Percentiles rank a stretch among this genome's conserved stretches.
These are phyloP conservation scores for Dictyostelium firmibasis DNA, from an alignment of 78 protist species.

Conservation along the genomic window DNA sequence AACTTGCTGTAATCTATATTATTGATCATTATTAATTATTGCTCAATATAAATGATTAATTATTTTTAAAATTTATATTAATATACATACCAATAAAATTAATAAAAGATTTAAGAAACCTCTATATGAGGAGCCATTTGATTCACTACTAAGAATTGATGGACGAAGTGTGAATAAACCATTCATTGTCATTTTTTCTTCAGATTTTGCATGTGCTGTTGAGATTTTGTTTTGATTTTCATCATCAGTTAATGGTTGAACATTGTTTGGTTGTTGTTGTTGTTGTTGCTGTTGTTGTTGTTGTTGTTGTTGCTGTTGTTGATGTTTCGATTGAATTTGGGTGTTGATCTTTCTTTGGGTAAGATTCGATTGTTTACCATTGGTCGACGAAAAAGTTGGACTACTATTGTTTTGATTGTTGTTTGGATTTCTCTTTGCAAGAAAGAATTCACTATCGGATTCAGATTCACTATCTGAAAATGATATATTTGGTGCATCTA, in stretches of 20 bases:
- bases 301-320: too few relatives aligned
- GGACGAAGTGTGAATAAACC: constrained; percentile 47
- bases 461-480: constrained; percentile 38
- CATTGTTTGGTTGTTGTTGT: background rate
- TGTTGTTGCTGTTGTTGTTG: too few relatives aligned
- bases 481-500: constrained; percentile 33
- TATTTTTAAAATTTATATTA: too few relatives aligned
- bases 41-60: too few relatives aligned
- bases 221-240: background rate
- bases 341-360: constrained; percentile 1
- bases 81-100: constrained; percentile 14
- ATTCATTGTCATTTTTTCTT: background rate
- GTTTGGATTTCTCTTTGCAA: background rate
- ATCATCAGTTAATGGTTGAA: background rate
- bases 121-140: constrained; percentile 17
- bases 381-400: background rate
- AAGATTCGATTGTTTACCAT: background rate
- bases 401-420: background rate
- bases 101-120: constrained; percentile 56
- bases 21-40: background rate
- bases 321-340: background rate
- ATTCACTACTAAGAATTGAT: constrained; percentile 46
- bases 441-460: constrained; percentile 39
- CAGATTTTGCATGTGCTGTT: background rate
- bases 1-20: constrained; percentile 35